Evolutionary conservation across 768 basidiomycete genomes (phyloP).

Genomic region (Coprinopsis cinerea): DNA sequence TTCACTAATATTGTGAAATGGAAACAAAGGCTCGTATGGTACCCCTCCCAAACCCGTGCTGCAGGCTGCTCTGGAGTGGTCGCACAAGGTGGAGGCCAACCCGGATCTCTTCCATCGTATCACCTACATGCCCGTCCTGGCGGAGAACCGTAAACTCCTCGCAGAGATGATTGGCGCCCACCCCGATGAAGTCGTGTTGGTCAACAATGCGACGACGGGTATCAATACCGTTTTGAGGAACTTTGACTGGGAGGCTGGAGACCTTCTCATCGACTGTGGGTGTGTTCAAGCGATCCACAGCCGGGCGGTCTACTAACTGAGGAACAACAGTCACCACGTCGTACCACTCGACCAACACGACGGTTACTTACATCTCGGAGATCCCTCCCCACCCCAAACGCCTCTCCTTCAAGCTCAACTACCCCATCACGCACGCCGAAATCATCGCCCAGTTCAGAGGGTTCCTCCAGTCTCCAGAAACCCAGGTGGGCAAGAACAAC

Average conservation of each 20-base stretch:
- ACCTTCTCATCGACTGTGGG: slow-evolving; percentile 61
- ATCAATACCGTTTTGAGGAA: slow-evolving; percentile 65
- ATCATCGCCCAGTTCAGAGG: slow-evolving; percentile 47
- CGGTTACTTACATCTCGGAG: slow-evolving; percentile 51
- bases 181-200: slow-evolving; percentile 52
- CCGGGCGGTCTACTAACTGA: background rate
- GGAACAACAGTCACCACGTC: slow-evolving; percentile 30
- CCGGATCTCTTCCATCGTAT: slow-evolving; percentile 52
- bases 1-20: background rate
- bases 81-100: slow-evolving; percentile 41
- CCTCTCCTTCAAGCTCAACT: slow-evolving; percentile 43
- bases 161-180: slow-evolving; percentile 47
- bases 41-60: slow-evolving; percentile 49
- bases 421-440: slow-evolving; percentile 50
- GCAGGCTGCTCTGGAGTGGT: slow-evolving; percentile 35
- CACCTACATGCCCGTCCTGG: slow-evolving; percentile 27
- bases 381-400: slow-evolving; percentile 45
- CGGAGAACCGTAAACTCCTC: slow-evolving; percentile 36
- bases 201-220: slow-evolving; percentile 58
- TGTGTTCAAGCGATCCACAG: slow-evolving; percentile 14
- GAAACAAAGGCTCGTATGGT: slow-evolving; percentile 30
- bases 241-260: slow-evolving; percentile 59
- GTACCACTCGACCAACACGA: slow-evolving; percentile 49
- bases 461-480: slow-evolving; percentile 23
- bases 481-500: slow-evolving; percentile 26